Evolutionary conservation across 306 rosid species (phyloP).

Genomic region (Amphicarpaea edgeworthii): DNA sequence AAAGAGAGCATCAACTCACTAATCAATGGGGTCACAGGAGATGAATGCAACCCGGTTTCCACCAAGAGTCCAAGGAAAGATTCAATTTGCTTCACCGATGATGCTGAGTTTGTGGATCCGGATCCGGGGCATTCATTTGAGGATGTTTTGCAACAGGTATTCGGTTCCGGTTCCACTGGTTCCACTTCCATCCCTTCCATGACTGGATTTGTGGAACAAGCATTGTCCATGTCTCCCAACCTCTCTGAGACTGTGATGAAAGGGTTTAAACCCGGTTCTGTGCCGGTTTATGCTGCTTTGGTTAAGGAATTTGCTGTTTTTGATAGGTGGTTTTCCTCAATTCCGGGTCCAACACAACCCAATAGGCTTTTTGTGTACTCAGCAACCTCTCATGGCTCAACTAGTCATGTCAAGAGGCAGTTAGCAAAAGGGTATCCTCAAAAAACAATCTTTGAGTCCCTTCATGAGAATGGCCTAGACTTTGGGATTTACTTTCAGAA

Average conservation of each 20-base stretch:
- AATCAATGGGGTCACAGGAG: conserved; percentile 90
- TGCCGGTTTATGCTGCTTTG: conserved; percentile 80
- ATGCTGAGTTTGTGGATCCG: conserved; percentile 97
- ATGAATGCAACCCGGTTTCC: conserved; percentile 88
- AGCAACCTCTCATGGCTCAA: conserved; percentile 97
- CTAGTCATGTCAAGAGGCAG: conserved; percentile 88
- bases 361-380: conserved; percentile 95
- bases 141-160: conserved; percentile 84
- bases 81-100: conserved; percentile 84
- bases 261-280: conserved; percentile 84
- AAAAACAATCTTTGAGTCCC: conserved; percentile 89
- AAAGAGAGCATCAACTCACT: conserved; percentile 72
- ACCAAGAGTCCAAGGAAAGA: conserved; percentile 55
- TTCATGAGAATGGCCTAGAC: conserved; percentile 70
- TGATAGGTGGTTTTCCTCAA: conserved; percentile 96
- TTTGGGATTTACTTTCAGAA: conserved; percentile 87
- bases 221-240: conserved; percentile 73
- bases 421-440: conserved; percentile 92
- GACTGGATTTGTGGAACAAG: conserved; percentile 97
- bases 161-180: conserved; percentile 67
- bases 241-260: conserved; percentile 92
- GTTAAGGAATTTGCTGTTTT: conserved; percentile 81
- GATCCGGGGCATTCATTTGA: conserved; percentile 99
- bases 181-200: conserved; percentile 76
- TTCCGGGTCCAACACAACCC: conserved; percentile 99